Percentiles rank a stretch among this genome's conserved stretches.
Evolutionary conservation across 257 asterid genomes (phyloP).

Genomic region (Nicotiana paniculata): DNA sequence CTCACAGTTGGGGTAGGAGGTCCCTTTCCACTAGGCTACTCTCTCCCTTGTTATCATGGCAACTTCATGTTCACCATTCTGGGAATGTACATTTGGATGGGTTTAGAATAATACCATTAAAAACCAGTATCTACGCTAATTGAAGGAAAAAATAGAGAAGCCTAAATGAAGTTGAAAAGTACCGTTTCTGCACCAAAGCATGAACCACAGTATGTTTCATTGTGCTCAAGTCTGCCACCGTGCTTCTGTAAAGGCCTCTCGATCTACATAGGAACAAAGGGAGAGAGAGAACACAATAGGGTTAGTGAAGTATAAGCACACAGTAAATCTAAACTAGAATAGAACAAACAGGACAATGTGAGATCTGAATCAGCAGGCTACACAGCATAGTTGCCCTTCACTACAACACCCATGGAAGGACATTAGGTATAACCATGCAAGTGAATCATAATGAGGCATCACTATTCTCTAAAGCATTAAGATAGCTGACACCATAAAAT

Average conservation of each 20-base stretch:
- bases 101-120: background rate
- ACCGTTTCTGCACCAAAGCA: slow-evolving; percentile 98
- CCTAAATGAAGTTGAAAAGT: slow-evolving; percentile 14
- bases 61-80: background rate
- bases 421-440: background rate
- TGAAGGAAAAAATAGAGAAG: slow-evolving; percentile 8
- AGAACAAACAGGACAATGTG: background rate
- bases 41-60: background rate
- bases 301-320: background rate
- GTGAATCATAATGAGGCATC: background rate
- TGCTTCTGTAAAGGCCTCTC: slow-evolving; percentile 96
- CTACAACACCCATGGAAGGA: background rate
- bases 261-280: slow-evolving; percentile 45
- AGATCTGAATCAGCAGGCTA: background rate
- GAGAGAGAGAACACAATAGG: background rate
- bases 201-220: slow-evolving; percentile 94
- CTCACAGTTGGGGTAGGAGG: background rate
- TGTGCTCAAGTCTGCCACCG: slow-evolving; percentile 94
- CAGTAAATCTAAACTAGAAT: slow-evolving; percentile 4
- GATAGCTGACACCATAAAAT: background rate
- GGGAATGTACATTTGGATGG: background rate
- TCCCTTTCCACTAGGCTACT: background rate
- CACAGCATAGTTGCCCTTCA: background rate
- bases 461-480: background rate
- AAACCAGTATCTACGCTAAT: background rate